Percentiles rank a stretch among this genome's conserved stretches.
Conservation (phyloP, 2,329 filamentous ascomycete species). For the Penicillium digitatum region DNA sequence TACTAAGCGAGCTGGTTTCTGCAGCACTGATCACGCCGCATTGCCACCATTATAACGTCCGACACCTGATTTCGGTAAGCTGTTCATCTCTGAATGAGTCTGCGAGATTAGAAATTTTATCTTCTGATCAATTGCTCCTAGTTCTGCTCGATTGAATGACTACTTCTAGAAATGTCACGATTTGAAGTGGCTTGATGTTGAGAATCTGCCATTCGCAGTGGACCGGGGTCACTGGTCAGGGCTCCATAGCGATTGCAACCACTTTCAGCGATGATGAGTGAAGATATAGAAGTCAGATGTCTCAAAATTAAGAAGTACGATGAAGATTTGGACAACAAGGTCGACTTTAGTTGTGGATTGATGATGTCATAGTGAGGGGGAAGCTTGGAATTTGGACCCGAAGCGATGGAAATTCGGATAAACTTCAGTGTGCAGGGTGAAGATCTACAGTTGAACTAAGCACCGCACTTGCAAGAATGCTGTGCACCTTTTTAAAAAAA, state of each 20-base stretch:
- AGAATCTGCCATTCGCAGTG: background rate
- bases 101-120: background rate
- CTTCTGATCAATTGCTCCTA: background rate
- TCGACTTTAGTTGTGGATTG: background rate
- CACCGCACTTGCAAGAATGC: background rate
- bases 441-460: background rate
- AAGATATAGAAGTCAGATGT: no score
- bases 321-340: no score
- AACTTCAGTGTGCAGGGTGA: no score
- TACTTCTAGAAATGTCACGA: background rate
- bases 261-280: background rate
- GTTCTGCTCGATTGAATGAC: background rate
- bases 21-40: conserved; percentile 21
- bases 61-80: conserved; percentile 10
- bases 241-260: background rate
- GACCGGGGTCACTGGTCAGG: background rate
- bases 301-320: no score
- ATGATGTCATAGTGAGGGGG: background rate
- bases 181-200: background rate
- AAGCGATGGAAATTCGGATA: background rate
- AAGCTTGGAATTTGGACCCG: background rate
- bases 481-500: background rate
- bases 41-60: conserved; percentile 15
- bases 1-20: conserved; percentile 47
- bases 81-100: conserved; percentile 14